Conservation (phyloP, 148 eudicot species). For the Diospyros lotus region DNA sequence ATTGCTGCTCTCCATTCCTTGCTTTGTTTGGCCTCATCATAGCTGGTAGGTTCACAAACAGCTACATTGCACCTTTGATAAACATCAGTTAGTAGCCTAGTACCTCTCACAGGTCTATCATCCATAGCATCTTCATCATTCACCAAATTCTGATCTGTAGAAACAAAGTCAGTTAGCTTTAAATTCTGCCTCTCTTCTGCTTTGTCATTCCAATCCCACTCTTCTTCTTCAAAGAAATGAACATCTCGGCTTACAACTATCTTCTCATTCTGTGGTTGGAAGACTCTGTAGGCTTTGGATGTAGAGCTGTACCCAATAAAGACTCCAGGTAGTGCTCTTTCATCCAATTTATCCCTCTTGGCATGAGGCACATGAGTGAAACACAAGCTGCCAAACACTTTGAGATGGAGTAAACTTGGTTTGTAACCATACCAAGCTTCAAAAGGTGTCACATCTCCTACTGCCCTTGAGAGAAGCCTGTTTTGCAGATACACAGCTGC, state of each 20-base stretch:
- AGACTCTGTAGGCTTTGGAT: slow-evolving; percentile 15
- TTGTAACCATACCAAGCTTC: no score
- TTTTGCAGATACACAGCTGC: background rate
- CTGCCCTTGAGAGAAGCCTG: no score
- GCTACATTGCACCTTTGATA: slow-evolving; percentile 6
- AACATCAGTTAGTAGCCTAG: background rate
- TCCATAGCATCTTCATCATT: background rate
- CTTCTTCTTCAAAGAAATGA: slow-evolving; percentile 15
- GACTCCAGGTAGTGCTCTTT: slow-evolving; percentile 4
- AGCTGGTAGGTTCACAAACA: background rate
- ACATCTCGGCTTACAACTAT: background rate
- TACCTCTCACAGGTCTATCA: background rate
- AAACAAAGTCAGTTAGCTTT: background rate
- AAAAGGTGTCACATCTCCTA: no score
- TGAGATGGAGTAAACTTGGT: no score
- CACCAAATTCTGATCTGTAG: background rate
- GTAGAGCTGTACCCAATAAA: slow-evolving; percentile 10
- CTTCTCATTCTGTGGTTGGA: no score
- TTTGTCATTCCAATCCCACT: slow-evolving; percentile 14
- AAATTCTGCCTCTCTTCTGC: background rate
- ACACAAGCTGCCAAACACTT: no score
- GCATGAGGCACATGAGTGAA: no score
- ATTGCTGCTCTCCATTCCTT: slow-evolving; percentile 9
- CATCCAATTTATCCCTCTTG: slow-evolving; percentile 16
- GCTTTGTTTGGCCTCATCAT: background rate